Evolutionary conservation across 1,284 basidiomycete genomes (phyloP).

Genomic region (Mycena citricolor): DNA sequence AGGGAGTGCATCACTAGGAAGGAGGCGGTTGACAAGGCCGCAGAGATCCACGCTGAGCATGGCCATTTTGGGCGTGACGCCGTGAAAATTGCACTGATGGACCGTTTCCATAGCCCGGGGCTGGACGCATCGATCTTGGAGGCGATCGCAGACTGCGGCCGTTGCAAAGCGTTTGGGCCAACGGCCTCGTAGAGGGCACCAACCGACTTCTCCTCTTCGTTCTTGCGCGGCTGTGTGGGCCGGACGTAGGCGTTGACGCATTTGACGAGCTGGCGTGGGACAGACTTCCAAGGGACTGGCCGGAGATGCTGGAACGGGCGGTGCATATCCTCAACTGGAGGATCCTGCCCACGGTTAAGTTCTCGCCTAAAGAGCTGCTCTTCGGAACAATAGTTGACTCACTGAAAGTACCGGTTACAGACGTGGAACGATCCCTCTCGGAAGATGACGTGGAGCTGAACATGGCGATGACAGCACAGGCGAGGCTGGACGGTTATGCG

Average conservation of each 20-base stretch:
- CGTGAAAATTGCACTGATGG: conserved; percentile 30
- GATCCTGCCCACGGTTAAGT: conserved; percentile 20
- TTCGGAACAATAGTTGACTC: conserved; percentile 10
- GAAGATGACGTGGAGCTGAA: conserved; percentile 17
- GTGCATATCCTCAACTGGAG: conserved; percentile 3
- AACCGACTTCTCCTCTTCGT: conserved; percentile 27
- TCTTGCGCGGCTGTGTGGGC: conserved; percentile 30
- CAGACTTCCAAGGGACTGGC: conserved; percentile 30
- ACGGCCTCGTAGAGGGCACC: conserved; percentile 5
- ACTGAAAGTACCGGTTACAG: conserved; percentile 24
- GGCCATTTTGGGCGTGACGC: conserved; percentile 34
- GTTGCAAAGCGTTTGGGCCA: conserved; percentile 29
- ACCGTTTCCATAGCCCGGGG: conserved; percentile 29
- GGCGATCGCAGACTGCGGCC: conserved; percentile 31
- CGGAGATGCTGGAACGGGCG: conserved; percentile 27
- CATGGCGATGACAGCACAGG: conserved; percentile 31
- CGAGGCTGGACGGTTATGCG: conserved; percentile 30
- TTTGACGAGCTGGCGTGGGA: too few species aligned
- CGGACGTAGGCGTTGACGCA: conserved; percentile 30
- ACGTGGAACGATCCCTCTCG: background rate
- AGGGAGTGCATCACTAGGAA: conserved; percentile 23
- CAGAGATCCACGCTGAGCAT: conserved; percentile 23
- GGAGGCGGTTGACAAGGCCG: conserved; percentile 19
- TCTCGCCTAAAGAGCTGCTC: conserved; percentile 23
- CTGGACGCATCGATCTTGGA: conserved; percentile 31